phyloP scores from a whole-genome alignment of 305 asterid species.

The Rubia tinctorum region DNA sequence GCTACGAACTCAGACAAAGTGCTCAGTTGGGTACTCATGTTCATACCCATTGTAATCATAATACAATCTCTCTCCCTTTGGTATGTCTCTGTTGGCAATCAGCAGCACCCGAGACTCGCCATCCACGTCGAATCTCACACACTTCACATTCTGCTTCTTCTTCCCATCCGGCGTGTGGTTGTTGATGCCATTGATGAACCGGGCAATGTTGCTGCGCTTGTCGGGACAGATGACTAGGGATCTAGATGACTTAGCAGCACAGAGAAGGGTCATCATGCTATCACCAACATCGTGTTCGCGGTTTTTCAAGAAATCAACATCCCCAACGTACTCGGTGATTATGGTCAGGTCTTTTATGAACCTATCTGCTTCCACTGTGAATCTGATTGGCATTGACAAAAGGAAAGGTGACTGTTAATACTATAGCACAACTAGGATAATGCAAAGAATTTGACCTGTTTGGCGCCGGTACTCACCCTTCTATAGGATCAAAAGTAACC shows the following conservation, averaged over 20 bases:
- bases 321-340: conserved; percentile 91
- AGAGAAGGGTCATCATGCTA: conserved; percentile 94
- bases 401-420: conserved; percentile 7
- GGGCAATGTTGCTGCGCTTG: conserved; percentile 77
- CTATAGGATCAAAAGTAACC: conserved; percentile 76
- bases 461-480: conserved; percentile 49
- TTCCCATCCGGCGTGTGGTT: conserved; percentile 73
- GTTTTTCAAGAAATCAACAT: conserved; percentile 69
- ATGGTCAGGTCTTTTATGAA: conserved; percentile 69
- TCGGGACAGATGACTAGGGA: conserved; percentile 87
- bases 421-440: background rate
- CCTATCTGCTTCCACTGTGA: conserved; percentile 89
- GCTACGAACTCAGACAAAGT: conserved; percentile 47
- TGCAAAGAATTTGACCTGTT: background rate
- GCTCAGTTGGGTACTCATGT: conserved; percentile 85
- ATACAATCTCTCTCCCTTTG: conserved; percentile 77
- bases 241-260: conserved; percentile 55
- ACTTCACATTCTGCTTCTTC: conserved; percentile 85
- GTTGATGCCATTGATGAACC: conserved; percentile 93
- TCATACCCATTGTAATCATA: conserved; percentile 88
- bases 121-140: conserved; percentile 67
- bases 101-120: conserved; percentile 75
- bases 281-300: conserved; percentile 80
- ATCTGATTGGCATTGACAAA: conserved; percentile 34
- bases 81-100: conserved; percentile 74